These are phyloP conservation scores for Oligophagozyma castellii DNA, from an alignment of 1,139 yeast genomes.

Conservation along the genomic window DNA sequence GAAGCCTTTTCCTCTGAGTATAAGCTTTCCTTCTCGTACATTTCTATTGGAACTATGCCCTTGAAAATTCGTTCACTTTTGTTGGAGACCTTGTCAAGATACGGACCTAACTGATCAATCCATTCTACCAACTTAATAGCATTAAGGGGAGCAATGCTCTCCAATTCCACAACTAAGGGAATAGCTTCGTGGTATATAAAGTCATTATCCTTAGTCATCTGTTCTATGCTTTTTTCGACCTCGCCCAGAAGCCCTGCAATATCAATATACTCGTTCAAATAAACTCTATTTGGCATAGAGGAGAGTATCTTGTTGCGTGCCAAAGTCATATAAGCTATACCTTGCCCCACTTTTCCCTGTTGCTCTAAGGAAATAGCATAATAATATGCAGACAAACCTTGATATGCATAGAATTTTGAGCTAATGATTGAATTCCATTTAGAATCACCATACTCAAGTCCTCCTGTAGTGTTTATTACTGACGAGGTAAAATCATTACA, in stretches of 20 bases:
- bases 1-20: conserved; percentile 86
- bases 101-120: conserved; percentile 24
- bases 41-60: conserved; percentile 72
- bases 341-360: conserved; percentile 53
- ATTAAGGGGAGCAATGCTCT: conserved; percentile 55
- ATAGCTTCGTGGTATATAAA: conserved; percentile 70
- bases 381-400: conserved; percentile 34
- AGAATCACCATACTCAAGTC: conserved; percentile 25
- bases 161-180: conserved; percentile 44
- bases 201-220: conserved; percentile 71
- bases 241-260: conserved; percentile 18
- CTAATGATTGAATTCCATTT: conserved; percentile 32
- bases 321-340: conserved; percentile 52
- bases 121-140: conserved; percentile 43
- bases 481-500: conserved; percentile 33
- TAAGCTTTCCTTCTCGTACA: conserved; percentile 74
- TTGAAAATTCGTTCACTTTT: conserved; percentile 51
- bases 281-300: conserved; percentile 13
- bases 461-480: conserved; percentile 33
- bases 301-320: conserved; percentile 28
- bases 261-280: conserved; percentile 22
- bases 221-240: conserved; percentile 20
- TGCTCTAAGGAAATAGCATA: conserved; percentile 27
- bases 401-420: conserved; percentile 33
- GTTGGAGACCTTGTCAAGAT: conserved; percentile 39